Percentiles rank a stretch among this genome's conserved stretches.
phyloP scores from a whole-genome alignment of 225 moss, liverwort and hornwort genomes.

The Takakia lepidozioides region DNA sequence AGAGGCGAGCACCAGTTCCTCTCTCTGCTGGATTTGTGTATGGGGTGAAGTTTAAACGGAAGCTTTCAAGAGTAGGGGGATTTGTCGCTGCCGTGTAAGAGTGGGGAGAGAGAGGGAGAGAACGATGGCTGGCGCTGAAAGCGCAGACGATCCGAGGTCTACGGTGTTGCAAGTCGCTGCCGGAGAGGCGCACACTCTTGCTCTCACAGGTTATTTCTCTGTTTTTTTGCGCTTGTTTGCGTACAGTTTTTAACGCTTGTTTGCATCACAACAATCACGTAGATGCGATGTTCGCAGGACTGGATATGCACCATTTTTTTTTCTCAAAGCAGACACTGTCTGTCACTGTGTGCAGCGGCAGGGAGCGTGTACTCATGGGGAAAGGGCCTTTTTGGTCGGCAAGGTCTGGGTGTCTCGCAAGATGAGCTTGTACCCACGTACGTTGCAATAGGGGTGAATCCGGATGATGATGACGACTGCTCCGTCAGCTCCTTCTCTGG shows the following conservation, averaged over 20 bases:
- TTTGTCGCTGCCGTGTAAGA: too few species aligned
- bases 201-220: slow-evolving; percentile 65
- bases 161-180: slow-evolving; percentile 51
- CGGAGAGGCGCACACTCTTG: slow-evolving; percentile 53
- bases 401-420: slow-evolving; percentile 42
- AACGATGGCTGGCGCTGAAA: slow-evolving; percentile 2
- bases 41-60: too few species aligned
- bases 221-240: too few species aligned
- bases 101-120: background rate
- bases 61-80: too few species aligned
- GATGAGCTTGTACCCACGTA: slow-evolving; percentile 47
- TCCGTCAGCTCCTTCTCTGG: slow-evolving; percentile 28
- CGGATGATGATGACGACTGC: slow-evolving; percentile 19
- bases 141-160: slow-evolving; percentile 29
- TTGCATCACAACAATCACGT: too few species aligned
- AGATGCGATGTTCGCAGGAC: too few species aligned
- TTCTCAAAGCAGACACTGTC: too few species aligned
- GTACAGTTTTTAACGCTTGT: too few species aligned
- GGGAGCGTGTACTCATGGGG: slow-evolving; percentile 61
- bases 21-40: too few species aligned
- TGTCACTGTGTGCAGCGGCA: slow-evolving; percentile 33
- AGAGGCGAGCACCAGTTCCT: too few species aligned
- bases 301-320: too few species aligned
- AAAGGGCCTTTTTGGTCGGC: slow-evolving; percentile 47
- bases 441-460: slow-evolving; percentile 26